Evolutionary conservation across 2,329 filamentous ascomycete genomes (phyloP).

Genomic region (Penicillium sp.): DNA sequence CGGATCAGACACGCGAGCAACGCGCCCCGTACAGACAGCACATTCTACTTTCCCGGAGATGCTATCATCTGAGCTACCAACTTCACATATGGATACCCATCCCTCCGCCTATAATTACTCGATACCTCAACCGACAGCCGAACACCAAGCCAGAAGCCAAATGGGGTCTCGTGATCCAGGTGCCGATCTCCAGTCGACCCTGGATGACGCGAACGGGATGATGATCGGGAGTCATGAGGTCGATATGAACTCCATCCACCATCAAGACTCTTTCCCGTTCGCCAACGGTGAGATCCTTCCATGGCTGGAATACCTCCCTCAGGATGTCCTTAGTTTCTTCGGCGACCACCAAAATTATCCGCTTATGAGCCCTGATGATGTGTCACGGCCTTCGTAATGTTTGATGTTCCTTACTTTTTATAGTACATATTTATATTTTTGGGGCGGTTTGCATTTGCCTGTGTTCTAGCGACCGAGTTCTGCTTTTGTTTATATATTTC

Average conservation of each 20-base stretch:
- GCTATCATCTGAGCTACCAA: constrained; percentile 13
- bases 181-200: constrained; percentile 14
- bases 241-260: constrained; percentile 57
- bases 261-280: constrained; percentile 34
- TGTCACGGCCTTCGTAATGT: constrained; percentile 18
- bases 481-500: neutral
- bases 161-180: constrained; percentile 11
- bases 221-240: constrained; percentile 70
- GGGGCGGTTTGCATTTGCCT: constrained; percentile 7
- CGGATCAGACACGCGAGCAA: constrained; percentile 14
- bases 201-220: constrained; percentile 37
- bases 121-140: constrained; percentile 13
- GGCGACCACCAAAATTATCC: constrained; percentile 32
- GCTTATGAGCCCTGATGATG: constrained; percentile 27
- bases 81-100: constrained; percentile 17
- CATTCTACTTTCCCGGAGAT: constrained; percentile 13
- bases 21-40: constrained; percentile 22
- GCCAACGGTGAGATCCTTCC: constrained; percentile 56
- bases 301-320: constrained; percentile 66
- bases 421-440: constrained; percentile 15
- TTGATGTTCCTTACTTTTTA: neutral
- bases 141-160: constrained; percentile 12
- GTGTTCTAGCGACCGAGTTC: constrained; percentile 1
- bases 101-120: constrained; percentile 20
- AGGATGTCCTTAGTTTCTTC: constrained; percentile 54